Conservation (phyloP, 2,329 filamentous ascomycete genomes). For the Penicillium psychrosexuale region DNA sequence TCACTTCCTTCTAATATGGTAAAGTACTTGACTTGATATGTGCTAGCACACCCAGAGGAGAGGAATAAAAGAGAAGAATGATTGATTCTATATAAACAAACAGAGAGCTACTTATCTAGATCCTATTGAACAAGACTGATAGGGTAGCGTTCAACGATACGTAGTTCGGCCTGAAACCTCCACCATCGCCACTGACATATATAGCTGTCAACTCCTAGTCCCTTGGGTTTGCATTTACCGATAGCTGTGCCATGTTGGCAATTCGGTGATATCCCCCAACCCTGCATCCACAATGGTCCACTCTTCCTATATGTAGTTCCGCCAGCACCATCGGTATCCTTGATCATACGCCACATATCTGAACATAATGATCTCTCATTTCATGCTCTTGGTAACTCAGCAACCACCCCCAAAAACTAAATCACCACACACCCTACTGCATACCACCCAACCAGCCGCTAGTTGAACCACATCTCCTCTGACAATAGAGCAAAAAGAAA, state of each 20-base stretch:
- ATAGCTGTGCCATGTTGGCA: not conserved
- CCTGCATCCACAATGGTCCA: not conserved
- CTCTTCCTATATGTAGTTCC: not conserved
- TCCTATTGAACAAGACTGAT: too few species aligned
- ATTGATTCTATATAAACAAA: too few species aligned
- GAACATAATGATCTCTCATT: not conserved
- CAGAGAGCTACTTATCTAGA: too few species aligned
- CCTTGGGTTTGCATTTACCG: not conserved
- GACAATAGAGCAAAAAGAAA: not conserved
- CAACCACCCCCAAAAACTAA: not conserved
- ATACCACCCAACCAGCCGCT: too few species aligned
- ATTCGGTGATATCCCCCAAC: not conserved
- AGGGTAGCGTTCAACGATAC: too few species aligned
- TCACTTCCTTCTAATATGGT: too few species aligned
- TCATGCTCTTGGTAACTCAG: not conserved
- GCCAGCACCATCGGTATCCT: not conserved
- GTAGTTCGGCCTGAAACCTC: not conserved
- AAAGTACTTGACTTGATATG: too few species aligned
- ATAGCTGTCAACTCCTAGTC: not conserved
- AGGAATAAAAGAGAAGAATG: too few species aligned
- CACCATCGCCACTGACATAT: not conserved
- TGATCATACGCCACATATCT: not conserved
- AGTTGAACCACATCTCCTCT: not conserved
- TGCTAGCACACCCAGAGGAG: too few species aligned
- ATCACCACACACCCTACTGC: not conserved